phyloP scores from a whole-genome alignment of 345 rosid species.

The Eucalyptus urophylla region DNA sequence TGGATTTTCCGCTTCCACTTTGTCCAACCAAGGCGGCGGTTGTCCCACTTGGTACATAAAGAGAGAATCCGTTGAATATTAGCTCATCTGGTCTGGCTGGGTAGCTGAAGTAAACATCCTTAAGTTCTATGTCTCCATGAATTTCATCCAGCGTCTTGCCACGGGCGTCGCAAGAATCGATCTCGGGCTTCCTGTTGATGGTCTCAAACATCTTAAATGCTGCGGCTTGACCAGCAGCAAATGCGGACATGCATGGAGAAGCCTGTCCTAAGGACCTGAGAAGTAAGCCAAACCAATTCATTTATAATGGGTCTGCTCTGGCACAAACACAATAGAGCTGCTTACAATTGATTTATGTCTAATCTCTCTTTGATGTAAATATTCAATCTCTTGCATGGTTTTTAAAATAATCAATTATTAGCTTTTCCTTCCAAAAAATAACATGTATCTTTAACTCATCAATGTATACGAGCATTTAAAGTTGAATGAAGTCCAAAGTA shows the following conservation, averaged over 20 bases:
- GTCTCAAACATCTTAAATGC: conserved; percentile 28
- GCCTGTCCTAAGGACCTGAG: conserved; percentile 33
- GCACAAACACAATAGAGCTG: background rate
- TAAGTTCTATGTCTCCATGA: conserved; percentile 13
- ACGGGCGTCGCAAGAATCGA: conserved; percentile 7
- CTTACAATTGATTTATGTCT: background rate
- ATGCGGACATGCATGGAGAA: conserved; percentile 19
- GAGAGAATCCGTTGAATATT: conserved; percentile 12
- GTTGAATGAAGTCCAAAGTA: background rate
- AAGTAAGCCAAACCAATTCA: background rate
- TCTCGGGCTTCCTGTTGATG: conserved; percentile 13
- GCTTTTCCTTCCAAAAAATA: background rate
- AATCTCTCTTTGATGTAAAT: background rate
- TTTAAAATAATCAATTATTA: background rate
- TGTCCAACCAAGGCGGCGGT: conserved; percentile 27
- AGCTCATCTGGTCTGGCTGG: conserved; percentile 29
- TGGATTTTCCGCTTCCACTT: conserved; percentile 30
- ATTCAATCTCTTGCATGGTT: background rate
- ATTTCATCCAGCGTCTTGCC: conserved; percentile 11
- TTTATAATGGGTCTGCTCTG: background rate
- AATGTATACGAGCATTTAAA: background rate
- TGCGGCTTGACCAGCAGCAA: conserved; percentile 26
- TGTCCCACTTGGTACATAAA: conserved; percentile 7
- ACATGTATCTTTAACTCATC: background rate
- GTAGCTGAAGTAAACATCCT: conserved; percentile 16